Conservation (phyloP, 2,329 filamentous ascomycete genomes). For the Laburnicola sp. region DNA sequence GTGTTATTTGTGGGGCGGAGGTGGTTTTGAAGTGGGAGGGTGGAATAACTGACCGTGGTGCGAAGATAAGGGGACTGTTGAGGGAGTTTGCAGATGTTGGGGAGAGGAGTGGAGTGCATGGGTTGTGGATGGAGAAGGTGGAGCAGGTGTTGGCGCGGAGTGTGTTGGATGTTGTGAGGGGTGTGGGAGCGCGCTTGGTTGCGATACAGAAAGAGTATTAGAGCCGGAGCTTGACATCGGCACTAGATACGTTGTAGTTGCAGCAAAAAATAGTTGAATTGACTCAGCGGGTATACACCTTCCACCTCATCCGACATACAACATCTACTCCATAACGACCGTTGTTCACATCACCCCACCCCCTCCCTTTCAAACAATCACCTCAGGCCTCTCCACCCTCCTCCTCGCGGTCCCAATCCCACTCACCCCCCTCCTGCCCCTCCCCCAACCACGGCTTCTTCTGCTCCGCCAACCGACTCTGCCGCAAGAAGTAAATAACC, state of each 20-base stretch:
- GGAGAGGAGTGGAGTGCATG: slow-evolving; percentile 32
- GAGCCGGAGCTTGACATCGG: no score
- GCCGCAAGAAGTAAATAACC: slow-evolving; percentile 83
- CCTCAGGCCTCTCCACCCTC: slow-evolving; percentile 34
- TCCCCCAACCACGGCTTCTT: slow-evolving; percentile 94
- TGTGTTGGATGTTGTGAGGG: slow-evolving; percentile 17
- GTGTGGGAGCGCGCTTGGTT: slow-evolving; percentile 9
- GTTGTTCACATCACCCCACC: no score
- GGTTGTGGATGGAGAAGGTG: slow-evolving; percentile 43
- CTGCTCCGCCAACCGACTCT: slow-evolving; percentile 79
- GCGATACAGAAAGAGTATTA: background rate
- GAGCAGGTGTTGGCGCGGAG: slow-evolving; percentile 36
- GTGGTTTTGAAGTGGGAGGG: slow-evolving; percentile 39
- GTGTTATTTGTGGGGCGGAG: slow-evolving; percentile 49
- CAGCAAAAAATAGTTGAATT: no score
- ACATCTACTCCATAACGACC: no score
- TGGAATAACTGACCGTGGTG: slow-evolving; percentile 18
- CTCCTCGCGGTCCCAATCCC: slow-evolving; percentile 37
- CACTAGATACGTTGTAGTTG: no score
- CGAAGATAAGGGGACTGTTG: slow-evolving; percentile 32
- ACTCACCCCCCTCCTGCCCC: slow-evolving; percentile 67
- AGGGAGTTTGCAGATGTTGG: slow-evolving; percentile 28
- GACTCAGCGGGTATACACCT: no score
- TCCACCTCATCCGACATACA: no score
- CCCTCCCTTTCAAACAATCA: slow-evolving; percentile 32